Evolutionary conservation across 129 eudicot genomes (phyloP).

Genomic region (Centrapalus pauciflorus): DNA sequence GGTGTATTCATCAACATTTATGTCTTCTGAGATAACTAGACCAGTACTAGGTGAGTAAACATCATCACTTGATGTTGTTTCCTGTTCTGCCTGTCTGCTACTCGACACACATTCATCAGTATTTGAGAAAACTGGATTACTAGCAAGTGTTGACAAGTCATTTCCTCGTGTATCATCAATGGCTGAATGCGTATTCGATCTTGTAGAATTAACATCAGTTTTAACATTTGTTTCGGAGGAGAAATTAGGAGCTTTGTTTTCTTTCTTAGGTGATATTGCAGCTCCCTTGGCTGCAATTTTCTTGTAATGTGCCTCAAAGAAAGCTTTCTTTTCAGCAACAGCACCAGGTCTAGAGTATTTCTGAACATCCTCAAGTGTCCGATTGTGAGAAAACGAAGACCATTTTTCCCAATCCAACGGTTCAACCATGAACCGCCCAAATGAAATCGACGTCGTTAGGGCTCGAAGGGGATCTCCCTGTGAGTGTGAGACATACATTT

Average conservation of each 20-base stretch:
- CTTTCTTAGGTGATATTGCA: slow-evolving; percentile 38
- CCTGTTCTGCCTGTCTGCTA: neutral
- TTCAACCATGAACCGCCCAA: slow-evolving; percentile 82
- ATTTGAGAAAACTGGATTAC: neutral
- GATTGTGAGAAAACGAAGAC: slow-evolving; percentile 80
- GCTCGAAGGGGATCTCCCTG: slow-evolving; percentile 75
- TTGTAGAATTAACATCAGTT: slow-evolving; percentile 4
- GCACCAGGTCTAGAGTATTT: slow-evolving; percentile 74
- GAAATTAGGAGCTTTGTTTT: slow-evolving; percentile 33
- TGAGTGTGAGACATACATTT: slow-evolving; percentile 12
- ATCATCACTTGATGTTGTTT: neutral
- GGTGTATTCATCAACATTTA: neutral
- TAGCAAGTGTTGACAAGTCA: slow-evolving; percentile 6
- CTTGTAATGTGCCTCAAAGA: slow-evolving; percentile 83
- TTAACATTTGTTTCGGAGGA: slow-evolving; percentile 14
- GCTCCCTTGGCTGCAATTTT: slow-evolving; percentile 46
- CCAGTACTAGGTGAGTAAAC: slow-evolving; percentile 5
- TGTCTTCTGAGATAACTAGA: neutral
- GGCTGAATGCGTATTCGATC: neutral
- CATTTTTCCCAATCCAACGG: slow-evolving; percentile 82
- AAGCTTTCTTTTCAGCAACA: slow-evolving; percentile 90
- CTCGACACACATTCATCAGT: neutral
- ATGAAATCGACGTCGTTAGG: slow-evolving; percentile 64
- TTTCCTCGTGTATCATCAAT: slow-evolving; percentile 9
- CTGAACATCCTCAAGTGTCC: slow-evolving; percentile 73